These are phyloP conservation scores for Ascochyta viciae-villosae DNA, from an alignment of 2,329 filamentous ascomycete genomes.

Conservation along the genomic window DNA sequence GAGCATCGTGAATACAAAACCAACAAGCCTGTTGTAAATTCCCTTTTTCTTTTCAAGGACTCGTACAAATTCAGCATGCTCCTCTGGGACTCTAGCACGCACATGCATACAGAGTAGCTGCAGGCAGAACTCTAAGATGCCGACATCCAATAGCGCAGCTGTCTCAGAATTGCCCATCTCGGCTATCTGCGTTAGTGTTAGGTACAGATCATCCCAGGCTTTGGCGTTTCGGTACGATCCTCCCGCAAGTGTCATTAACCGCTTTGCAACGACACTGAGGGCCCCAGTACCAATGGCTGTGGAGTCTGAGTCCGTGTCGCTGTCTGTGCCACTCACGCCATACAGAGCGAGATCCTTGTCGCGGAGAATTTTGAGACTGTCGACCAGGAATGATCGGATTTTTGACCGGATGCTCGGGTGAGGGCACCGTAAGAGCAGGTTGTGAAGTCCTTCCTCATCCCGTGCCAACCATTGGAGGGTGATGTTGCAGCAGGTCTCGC, in stretches of 20 bases:
- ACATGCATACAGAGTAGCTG: slow-evolving; percentile 41
- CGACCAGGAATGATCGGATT: slow-evolving; percentile 39
- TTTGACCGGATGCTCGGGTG: slow-evolving; percentile 40
- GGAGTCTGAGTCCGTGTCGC: slow-evolving; percentile 35
- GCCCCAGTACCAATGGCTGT: slow-evolving; percentile 21
- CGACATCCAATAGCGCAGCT: slow-evolving; percentile 34
- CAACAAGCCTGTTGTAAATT: slow-evolving; percentile 42
- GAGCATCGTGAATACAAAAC: slow-evolving; percentile 38
- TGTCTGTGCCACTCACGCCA: slow-evolving; percentile 34
- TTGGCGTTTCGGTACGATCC: slow-evolving; percentile 31
- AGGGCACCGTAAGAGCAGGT: slow-evolving; percentile 59
- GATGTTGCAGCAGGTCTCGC: slow-evolving; percentile 61
- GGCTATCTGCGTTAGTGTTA: slow-evolving; percentile 38
- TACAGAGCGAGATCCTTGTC: slow-evolving; percentile 41
- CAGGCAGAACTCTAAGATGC: slow-evolving; percentile 40
- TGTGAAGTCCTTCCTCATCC: slow-evolving; percentile 65
- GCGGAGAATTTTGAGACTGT: slow-evolving; percentile 41
- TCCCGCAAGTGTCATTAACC: slow-evolving; percentile 31
- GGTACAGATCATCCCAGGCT: slow-evolving; percentile 48
- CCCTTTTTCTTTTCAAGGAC: slow-evolving; percentile 41
- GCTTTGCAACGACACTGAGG: slow-evolving; percentile 26
- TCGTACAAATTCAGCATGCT: slow-evolving; percentile 33
- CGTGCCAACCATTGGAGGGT: slow-evolving; percentile 67
- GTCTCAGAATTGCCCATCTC: slow-evolving; percentile 40
- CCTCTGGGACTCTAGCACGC: slow-evolving; percentile 18